Conservation (phyloP, 495 filamentous ascomycete species). For the Hyaloscypha hepaticicola region DNA sequence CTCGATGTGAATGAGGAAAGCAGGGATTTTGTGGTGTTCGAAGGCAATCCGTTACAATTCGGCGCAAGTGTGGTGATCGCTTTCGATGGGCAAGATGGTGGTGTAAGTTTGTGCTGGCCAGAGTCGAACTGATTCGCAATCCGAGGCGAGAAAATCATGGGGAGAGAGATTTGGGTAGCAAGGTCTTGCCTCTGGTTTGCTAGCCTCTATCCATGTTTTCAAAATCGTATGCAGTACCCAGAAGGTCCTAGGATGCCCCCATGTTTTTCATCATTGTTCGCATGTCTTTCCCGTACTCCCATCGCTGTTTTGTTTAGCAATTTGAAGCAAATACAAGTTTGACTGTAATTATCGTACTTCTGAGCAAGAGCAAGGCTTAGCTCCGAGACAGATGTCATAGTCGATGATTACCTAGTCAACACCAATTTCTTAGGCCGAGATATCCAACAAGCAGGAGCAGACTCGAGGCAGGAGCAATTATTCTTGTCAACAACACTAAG, state of each 20-base stretch:
- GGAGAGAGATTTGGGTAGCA: too few species aligned
- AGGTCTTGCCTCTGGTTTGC: too few species aligned
- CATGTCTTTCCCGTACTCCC: too few species aligned
- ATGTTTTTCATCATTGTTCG: too few species aligned
- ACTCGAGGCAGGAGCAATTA: background rate
- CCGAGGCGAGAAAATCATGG: too few species aligned
- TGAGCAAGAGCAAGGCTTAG: background rate
- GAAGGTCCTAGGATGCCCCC: too few species aligned
- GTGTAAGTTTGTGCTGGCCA: constrained; percentile 19
- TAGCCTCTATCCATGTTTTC: too few species aligned
- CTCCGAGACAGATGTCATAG: background rate
- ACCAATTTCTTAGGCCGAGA: background rate
- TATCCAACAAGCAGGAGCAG: background rate
- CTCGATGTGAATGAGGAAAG: constrained; percentile 26
- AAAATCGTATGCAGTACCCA: too few species aligned
- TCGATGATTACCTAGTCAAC: background rate
- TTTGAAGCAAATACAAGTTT: too few species aligned
- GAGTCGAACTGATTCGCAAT: constrained; percentile 5
- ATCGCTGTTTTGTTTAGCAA: too few species aligned
- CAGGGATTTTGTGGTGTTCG: constrained; percentile 40
- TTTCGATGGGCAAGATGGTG: constrained; percentile 31
- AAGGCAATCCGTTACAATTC: constrained; percentile 41
- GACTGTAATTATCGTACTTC: too few species aligned
- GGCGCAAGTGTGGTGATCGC: constrained; percentile 39
- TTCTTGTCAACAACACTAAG: too few species aligned